Percentiles rank a stretch among this genome's conserved stretches.
Evolutionary conservation across 78 protist species (phyloP).

Genomic region (Dictyostelium capitatum): DNA sequence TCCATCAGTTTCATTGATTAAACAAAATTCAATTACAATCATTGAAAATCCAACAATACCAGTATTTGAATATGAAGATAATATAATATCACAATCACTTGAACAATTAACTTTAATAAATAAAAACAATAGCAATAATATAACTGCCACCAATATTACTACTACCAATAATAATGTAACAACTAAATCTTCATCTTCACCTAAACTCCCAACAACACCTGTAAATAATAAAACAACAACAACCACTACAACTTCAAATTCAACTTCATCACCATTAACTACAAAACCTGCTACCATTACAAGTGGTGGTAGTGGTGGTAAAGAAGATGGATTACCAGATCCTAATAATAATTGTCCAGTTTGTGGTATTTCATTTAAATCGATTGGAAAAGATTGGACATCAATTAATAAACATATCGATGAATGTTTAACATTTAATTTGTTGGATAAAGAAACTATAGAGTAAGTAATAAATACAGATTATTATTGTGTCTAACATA

Average conservation of each 20-base stretch:
- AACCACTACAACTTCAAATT: not conserved
- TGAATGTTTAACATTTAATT: slow-evolving; percentile 67
- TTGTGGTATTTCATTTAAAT: slow-evolving; percentile 49
- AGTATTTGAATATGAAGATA: slow-evolving; percentile 10
- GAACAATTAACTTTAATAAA: not conserved
- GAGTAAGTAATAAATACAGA: slow-evolving; percentile 21
- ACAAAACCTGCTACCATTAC: not conserved
- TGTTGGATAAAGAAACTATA: slow-evolving; percentile 55
- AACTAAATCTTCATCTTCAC: not conserved
- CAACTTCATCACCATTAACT: slow-evolving; percentile 20
- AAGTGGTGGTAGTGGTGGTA: not conserved
- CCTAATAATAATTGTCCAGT: slow-evolving; percentile 60
- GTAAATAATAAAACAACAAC: not conserved
- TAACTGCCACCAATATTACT: not conserved
- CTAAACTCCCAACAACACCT: not conserved
- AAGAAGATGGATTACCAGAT: slow-evolving; percentile 24
- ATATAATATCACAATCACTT: not conserved
- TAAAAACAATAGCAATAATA: not conserved
- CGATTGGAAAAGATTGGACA: slow-evolving; percentile 57
- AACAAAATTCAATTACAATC: slow-evolving; percentile 50
- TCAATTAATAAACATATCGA: slow-evolving; percentile 72
- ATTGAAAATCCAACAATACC: slow-evolving; percentile 36
- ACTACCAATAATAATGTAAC: not conserved
- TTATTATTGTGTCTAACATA: not conserved
- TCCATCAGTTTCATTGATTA: slow-evolving; percentile 54